Percentiles rank a stretch among this genome's conserved stretches.
Conservation (phyloP, 2,329 filamentous ascomycete genomes). For the Elsinoe arachidis region DNA sequence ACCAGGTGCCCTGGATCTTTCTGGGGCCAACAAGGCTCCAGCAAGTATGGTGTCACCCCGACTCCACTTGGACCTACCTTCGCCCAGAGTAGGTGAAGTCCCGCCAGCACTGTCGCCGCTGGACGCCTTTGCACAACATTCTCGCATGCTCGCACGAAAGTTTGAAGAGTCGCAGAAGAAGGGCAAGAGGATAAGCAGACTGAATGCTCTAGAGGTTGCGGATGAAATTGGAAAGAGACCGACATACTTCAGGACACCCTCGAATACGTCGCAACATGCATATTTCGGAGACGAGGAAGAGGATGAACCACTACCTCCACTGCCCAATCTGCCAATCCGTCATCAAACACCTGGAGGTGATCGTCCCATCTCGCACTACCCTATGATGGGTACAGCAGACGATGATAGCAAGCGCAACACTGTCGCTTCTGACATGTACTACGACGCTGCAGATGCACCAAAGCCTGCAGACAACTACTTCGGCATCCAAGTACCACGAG, state of each 20-base stretch:
- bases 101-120: slow-evolving; percentile 88
- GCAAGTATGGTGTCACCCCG: slow-evolving; percentile 21
- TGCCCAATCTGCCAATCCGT: slow-evolving; percentile 7
- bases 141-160: slow-evolving; percentile 75
- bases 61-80: slow-evolving; percentile 34
- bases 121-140: slow-evolving; percentile 90
- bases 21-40: slow-evolving; percentile 12
- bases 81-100: slow-evolving; percentile 47
- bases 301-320: slow-evolving; percentile 25
- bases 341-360: slow-evolving; percentile 24
- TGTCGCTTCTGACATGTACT: slow-evolving; percentile 1
- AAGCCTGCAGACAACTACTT: slow-evolving; percentile 30
- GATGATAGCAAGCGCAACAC: slow-evolving; percentile 8
- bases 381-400: slow-evolving; percentile 21
- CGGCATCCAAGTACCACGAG: slow-evolving; percentile 32
- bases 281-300: slow-evolving; percentile 28
- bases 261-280: slow-evolving; percentile 45
- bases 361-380: slow-evolving; percentile 29
- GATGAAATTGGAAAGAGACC: slow-evolving; percentile 71
- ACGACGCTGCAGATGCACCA: background rate
- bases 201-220: slow-evolving; percentile 74
- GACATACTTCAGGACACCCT: slow-evolving; percentile 71
- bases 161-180: slow-evolving; percentile 65
- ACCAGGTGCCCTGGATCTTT: slow-evolving; percentile 18
- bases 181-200: slow-evolving; percentile 71